A percentile compares a stretch with the other conserved stretches of the same genome.
These are phyloP conservation scores for Phyllosticta ampelicida DNA, from an alignment of 2,329 filamentous ascomycete genomes.

Conservation along the genomic window DNA sequence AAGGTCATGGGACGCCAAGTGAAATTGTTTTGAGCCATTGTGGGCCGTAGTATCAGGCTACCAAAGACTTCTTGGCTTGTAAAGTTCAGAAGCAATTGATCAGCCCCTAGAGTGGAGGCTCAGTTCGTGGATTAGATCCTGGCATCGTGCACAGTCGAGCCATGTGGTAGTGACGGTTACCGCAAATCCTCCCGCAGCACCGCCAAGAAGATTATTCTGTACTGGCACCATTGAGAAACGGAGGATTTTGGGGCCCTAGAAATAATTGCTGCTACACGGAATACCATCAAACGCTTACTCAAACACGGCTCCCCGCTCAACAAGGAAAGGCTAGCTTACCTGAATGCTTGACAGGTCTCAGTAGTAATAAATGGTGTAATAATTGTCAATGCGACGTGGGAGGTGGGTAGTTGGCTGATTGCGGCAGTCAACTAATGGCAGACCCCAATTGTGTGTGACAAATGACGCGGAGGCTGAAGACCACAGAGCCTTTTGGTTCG, in stretches of 20 bases:
- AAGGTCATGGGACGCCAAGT: constrained; percentile 9
- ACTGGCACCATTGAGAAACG: neutral
- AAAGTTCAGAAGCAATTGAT: neutral
- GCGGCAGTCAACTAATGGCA: neutral
- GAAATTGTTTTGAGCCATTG: constrained; percentile 6
- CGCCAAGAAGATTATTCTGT: neutral
- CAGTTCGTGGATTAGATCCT: neutral
- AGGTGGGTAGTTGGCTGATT: neutral
- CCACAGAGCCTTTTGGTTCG: neutral
- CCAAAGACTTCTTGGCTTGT: neutral
- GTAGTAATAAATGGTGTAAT: neutral
- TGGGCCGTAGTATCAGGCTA: constrained; percentile 4
- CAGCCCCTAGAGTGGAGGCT: neutral
- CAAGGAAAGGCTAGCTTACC: neutral
- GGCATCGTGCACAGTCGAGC: constrained; percentile 3
- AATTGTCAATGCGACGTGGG: neutral
- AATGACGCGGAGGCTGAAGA: neutral
- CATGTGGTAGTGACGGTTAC: constrained; percentile 9
- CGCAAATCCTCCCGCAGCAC: constrained; percentile 6
- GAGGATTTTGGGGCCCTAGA: neutral
- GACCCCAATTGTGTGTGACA: neutral
- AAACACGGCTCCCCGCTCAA: constrained; percentile 7
- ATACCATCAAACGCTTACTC: constrained; percentile 6
- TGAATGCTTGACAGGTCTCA: neutral
- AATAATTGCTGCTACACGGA: neutral